Conservation (phyloP, 495 filamentous ascomycete genomes). For the Parmelia sp. region DNA sequence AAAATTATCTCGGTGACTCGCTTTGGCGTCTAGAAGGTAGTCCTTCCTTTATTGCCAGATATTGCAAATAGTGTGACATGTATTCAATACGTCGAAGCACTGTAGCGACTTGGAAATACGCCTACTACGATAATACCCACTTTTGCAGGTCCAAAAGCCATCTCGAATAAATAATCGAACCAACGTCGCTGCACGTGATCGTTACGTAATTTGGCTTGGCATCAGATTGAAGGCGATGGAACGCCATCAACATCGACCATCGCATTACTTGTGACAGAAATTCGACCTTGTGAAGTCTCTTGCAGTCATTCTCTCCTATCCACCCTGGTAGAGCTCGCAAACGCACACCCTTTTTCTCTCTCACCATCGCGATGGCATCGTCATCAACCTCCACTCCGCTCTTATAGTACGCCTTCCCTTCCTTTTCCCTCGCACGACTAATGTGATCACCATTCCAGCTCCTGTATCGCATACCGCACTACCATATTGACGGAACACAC, state of each 20-base stretch:
- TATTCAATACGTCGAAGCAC: background rate
- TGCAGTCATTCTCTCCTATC: background rate
- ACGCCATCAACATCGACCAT: background rate
- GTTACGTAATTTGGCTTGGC: slow-evolving; percentile 9
- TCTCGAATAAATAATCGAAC: no score
- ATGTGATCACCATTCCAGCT: slow-evolving; percentile 17
- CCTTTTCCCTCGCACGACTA: background rate
- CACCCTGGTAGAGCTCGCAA: background rate
- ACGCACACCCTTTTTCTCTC: background rate
- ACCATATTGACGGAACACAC: slow-evolving; percentile 93
- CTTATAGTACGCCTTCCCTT: slow-evolving; percentile 24
- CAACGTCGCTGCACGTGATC: background rate
- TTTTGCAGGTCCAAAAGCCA: no score
- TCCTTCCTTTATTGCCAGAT: no score
- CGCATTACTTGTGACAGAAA: background rate
- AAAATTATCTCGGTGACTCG: no score
- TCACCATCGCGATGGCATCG: slow-evolving; percentile 25
- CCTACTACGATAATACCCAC: background rate
- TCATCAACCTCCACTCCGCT: slow-evolving; percentile 27
- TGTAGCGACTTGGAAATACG: background rate
- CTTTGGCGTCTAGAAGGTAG: background rate
- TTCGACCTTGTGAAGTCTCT: background rate
- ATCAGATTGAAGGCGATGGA: background rate
- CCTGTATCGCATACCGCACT: slow-evolving; percentile 37
- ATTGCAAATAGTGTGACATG: background rate